Evolutionary conservation across 129 eudicot genomes (phyloP), one percentile per base, ranked within the genome.

Genomic region (Tagetes patula): DNA sequence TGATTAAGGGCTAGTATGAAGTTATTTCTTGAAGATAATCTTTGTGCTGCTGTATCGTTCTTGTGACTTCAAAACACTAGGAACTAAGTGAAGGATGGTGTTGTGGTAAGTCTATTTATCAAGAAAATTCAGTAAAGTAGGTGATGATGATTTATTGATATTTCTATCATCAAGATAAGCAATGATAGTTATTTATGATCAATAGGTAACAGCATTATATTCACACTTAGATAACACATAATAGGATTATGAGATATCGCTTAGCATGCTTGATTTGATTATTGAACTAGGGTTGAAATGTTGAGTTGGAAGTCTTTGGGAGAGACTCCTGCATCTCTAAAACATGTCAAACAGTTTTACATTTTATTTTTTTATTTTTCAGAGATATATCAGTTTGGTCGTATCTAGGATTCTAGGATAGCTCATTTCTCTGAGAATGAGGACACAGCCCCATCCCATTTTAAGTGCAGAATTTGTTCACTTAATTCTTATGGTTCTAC

Each of bases 391-490:
- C 14, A 61, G n/a, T 37, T 10, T 45, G 55, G 8, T 67, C 56
- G 8, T 67, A 67, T 9, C 30, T 67, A 67, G 55, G 56, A 67
- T 67, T 9, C 30, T 67, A 67, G 55, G 56, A 67, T 67, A 45
- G 39, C 38, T 43, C 37, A 43, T 43, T 42, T 46, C 55, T 66
- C 54, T 66, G 32, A 6, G 41, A 9, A 11, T 30, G 72, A 6
- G 72, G 41, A 67, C 8, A 34, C 11, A 30, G 14, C 48, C 43
- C 60, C 37, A 50, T 69, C 13, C 48, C 48, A n/a, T 38, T 53
- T 33, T 38, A 70, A 2, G 34, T 4, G 37, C 42, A 50, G 34
- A 54, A 55, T 27, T 27, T 55, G 12, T 55, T 27, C 61, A 55
- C 61, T 48, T 39, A 40, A 41, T 61, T 32, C 12, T 1, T 34